A percentile compares a stretch with the other conserved stretches of the same genome.
These are phyloP conservation scores for Cudoniella acicularis DNA, from an alignment of 495 filamentous ascomycete species.

Conservation along the genomic window DNA sequence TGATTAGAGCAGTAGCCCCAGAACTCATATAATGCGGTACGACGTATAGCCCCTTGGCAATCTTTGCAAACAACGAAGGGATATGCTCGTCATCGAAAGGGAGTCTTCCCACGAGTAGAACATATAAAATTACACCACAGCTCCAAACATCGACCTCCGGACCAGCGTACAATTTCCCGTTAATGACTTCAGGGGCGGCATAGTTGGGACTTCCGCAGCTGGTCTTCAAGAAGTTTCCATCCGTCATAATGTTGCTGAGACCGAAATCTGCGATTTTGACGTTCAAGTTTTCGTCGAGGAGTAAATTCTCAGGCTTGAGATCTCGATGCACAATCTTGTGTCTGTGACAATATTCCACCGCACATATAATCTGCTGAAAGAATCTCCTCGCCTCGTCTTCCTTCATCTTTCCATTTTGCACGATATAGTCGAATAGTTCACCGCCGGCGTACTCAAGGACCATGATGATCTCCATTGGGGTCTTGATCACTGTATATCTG, in stretches of 20 bases:
- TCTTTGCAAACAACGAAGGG: slow-evolving; percentile 81
- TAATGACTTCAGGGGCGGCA: slow-evolving; percentile 95
- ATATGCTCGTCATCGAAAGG: slow-evolving; percentile 99
- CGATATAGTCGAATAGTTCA: slow-evolving; percentile 96
- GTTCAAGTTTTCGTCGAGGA: slow-evolving; percentile 89
- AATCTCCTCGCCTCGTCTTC: slow-evolving; percentile 91
- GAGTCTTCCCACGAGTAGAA: slow-evolving; percentile 83
- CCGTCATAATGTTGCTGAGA: slow-evolving; percentile 98
- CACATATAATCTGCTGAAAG: slow-evolving; percentile 99
- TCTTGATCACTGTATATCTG: slow-evolving; percentile 89
- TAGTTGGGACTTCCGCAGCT: slow-evolving; percentile 98
- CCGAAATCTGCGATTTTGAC: slow-evolving; percentile 99
- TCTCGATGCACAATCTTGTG: slow-evolving; percentile 99
- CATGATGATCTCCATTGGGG: slow-evolving; percentile 92
- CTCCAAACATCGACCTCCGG: slow-evolving; percentile 99
- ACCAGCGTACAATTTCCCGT: slow-evolving; percentile 94
- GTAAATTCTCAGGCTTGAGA: slow-evolving; percentile 93
- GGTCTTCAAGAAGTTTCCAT: slow-evolving; percentile 97
- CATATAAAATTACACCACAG: slow-evolving; percentile 96
- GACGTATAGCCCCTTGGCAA: slow-evolving; percentile 83
- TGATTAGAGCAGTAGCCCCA: slow-evolving; percentile 80
- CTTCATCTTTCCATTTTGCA: slow-evolving; percentile 81
- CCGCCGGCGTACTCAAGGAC: slow-evolving; percentile 96
- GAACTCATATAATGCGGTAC: slow-evolving; percentile 83
- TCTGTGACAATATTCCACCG: slow-evolving; percentile 96